Evolutionary conservation across 1,284 basidiomycete genomes (phyloP), one percentile per base, ranked within the genome.

Genomic region (Melampsora americana): DNA sequence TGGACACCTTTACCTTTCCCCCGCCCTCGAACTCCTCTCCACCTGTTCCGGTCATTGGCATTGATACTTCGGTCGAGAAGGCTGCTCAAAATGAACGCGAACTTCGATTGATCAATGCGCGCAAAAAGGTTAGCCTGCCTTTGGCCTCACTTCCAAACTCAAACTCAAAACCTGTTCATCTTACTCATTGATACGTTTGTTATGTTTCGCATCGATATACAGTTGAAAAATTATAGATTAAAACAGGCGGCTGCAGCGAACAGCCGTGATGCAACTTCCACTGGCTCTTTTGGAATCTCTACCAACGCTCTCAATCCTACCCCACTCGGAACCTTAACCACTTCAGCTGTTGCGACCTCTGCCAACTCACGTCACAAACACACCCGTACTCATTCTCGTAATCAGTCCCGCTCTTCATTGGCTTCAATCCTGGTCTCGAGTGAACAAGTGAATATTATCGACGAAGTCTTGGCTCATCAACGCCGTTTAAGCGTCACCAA

Each of bases 361-460:
- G 39, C 6, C 39, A 42, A 42, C 12, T 42, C 39, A 42, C 39
- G 39, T 42, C 53, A 56, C 28, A 4, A 28, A 28, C 53, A 56
- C 53, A 56, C 53, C 7, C 53, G 53, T n/a, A 23, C 53, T n/a
- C 53, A 56, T 56, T 56, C 53, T 56, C 53, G 53, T 28, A 56
- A 56, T 14, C 53, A n/a, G n/a, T 56, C 53, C n/a, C 53, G 53
- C 53, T 56, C 53, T n/a, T 56, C 53, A 23, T 14, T 56, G 5
- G 53, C 53, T 56, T n/a, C 53, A 23, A 56, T 56, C 16, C 28
- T 56, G 11, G 53, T 56, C 53, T 28, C 53, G 7, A 56, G 28
- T n/a, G n/a, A 56, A 56, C 53, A 56, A 23, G 53, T n/a, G n/a
- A 23, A n/a, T 56, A n/a, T n/a, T 6, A 56, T 56, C 7, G 53